Base-by-base conservation (phyloP, 352 stramenopile genomes). In the Poterioochromonas sp. region DNA sequence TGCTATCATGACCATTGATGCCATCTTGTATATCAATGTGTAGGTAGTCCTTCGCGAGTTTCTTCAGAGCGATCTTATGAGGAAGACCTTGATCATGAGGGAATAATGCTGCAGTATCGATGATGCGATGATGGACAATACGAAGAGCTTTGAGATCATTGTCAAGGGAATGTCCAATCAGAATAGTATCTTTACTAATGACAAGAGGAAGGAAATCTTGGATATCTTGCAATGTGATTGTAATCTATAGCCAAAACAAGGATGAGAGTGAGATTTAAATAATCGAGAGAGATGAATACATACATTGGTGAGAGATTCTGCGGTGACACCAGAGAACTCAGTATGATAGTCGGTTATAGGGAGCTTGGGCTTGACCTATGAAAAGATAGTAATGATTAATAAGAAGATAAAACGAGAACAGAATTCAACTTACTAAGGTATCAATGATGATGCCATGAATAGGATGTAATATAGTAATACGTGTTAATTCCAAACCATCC, bases 141-240 rank as follows among this genome's bases (percentile, higher is more conserved):
- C 77, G 58, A 20, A 85, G 60, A 39, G 77, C 82, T 68, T 54
- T 81, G 62, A 86, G 74, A 54, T 86, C 83, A 73, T 83, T 81
- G 44, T 86, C 83, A 18, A 86, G 80, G 3, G 82, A 85, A 70
- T 86, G 83, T 39, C 83, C 83, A 65, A 86, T 71, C 41, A 86
- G 44, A 29, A 85, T 77, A n/a, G 78, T 81, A 26, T 85, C 78
- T 26, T 49, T n/a, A 3, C 29, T 32, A 22, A 85, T 80, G 26
- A 83, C 32, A 40, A 35, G 32, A 8, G 82, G 78, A 47, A 86
- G 37, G 39, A 69, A 71, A n/a, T 60, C 60, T 76, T 86, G 82
- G 1, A 86, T 78, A 60, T 86, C 80, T 22, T 76, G 63, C 32
- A 86, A 77, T 20, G 39, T 77, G 3, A 82, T 86, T 8, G 3